Conservation (phyloP, 148 eudicot species). For the Silene uniflora region DNA sequence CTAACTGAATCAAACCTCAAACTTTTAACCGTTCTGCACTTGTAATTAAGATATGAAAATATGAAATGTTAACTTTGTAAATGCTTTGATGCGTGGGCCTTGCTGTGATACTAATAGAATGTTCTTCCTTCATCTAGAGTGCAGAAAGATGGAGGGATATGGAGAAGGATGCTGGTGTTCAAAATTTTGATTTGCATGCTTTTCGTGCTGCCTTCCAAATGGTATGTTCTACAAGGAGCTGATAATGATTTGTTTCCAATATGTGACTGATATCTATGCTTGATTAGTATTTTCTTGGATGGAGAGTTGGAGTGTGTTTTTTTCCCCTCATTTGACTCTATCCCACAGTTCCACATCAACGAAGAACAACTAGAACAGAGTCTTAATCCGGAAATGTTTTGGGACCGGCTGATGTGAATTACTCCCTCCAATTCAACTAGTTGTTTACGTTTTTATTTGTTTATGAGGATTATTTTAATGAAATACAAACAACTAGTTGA, state of each 20-base stretch:
- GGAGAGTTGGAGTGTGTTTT: background rate
- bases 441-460: too few relatives aligned
- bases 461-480: too few relatives aligned
- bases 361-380: background rate
- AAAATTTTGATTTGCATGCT: conserved; percentile 88
- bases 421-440: too few relatives aligned
- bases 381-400: background rate
- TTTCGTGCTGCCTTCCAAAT: conserved; percentile 94
- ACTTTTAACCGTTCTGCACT: background rate
- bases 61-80: conserved; percentile 7
- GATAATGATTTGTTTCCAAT: background rate
- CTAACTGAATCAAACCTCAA: background rate
- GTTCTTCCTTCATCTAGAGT: conserved; percentile 42
- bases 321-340: background rate
- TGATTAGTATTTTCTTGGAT: conserved; percentile 1
- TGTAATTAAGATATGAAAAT: background rate
- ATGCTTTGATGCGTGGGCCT: background rate
- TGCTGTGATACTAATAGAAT: background rate
- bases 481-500: too few relatives aligned
- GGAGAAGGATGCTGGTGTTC: conserved; percentile 62
- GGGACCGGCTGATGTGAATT: background rate
- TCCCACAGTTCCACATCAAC: background rate
- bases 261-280: background rate
- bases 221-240: conserved; percentile 35
- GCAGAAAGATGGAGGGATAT: conserved; percentile 81